Conservation (phyloP, 805 yeast species). For the Candida hungchunana region DNA sequence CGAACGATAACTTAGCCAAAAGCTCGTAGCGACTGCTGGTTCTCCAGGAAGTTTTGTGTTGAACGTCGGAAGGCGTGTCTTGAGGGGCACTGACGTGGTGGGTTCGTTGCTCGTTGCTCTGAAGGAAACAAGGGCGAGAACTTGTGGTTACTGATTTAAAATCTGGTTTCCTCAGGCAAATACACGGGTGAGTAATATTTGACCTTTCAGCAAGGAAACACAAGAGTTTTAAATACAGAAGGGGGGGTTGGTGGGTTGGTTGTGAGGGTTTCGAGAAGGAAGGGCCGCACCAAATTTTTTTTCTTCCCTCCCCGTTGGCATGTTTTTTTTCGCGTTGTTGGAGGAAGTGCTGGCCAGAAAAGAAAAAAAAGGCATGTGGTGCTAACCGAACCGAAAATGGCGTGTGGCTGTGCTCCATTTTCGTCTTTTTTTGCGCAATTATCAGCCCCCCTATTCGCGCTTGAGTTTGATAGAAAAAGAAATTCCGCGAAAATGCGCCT, state of each 20-base stretch:
- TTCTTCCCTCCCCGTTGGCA: not conserved
- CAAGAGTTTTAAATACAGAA: constrained; percentile 10
- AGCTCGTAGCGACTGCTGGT: constrained; percentile 29
- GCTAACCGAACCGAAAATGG: constrained; percentile 3
- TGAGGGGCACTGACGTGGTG: constrained; percentile 2
- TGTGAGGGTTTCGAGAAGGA: not conserved
- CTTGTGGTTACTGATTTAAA: constrained; percentile 13
- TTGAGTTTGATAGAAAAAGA: no score
- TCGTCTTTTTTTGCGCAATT: no score
- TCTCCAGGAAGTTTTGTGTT: not conserved
- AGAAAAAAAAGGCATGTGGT: not conserved
- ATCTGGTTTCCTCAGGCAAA: constrained; percentile 24
- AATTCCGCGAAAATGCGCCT: no score
- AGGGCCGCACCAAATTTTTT: not conserved
- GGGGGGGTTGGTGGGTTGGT: constrained; percentile 4
- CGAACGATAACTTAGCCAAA: constrained; percentile 40
- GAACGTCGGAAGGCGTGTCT: constrained; percentile 2
- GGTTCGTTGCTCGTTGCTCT: constrained; percentile 2
- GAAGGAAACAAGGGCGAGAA: no score
- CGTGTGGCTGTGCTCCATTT: no score
- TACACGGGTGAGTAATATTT: constrained; percentile 13
- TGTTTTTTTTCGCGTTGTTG: constrained; percentile 1
- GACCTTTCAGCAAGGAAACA: constrained; percentile 19
- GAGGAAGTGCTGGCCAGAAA: no score
- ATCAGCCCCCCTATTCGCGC: no score